Evolutionary conservation across 2,329 filamentous ascomycete species (phyloP).

Genomic region (Coniochaeta sp.): DNA sequence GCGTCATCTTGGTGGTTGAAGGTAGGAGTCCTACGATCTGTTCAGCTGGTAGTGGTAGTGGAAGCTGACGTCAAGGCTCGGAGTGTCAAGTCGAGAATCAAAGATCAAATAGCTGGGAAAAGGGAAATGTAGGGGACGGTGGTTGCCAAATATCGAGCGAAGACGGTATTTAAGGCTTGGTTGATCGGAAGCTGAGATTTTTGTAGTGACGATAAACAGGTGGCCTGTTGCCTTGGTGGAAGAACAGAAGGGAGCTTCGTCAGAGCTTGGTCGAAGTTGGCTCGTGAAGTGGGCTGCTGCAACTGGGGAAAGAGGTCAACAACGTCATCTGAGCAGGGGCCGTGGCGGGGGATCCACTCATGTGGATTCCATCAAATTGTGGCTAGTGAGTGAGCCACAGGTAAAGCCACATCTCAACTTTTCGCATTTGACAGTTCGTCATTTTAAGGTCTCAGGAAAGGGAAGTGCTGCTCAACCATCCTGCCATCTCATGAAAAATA

Average conservation of each 20-base stretch:
- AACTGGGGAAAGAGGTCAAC: not conserved
- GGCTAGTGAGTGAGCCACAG: not conserved
- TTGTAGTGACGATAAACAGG: not conserved
- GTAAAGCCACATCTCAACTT: not conserved
- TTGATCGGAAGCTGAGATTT: not conserved
- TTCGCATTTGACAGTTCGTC: too few relatives aligned
- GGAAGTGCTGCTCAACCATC: too few relatives aligned
- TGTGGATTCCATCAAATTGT: too few relatives aligned
- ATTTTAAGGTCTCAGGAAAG: too few relatives aligned
- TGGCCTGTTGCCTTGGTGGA: constrained; percentile 1
- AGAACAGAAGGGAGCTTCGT: not conserved
- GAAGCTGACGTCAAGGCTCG: not conserved
- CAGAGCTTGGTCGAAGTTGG: not conserved
- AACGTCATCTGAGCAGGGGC: constrained; percentile 1
- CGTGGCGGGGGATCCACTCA: not conserved
- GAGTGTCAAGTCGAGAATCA: not conserved
- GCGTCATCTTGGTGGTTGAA: constrained; percentile 40
- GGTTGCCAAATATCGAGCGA: not conserved
- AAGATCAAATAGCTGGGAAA: not conserved
- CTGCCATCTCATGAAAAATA: too few relatives aligned
- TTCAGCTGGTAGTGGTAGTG: not conserved
- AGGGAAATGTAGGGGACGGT: not conserved
- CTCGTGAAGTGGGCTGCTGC: constrained; percentile 2
- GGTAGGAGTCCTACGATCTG: not conserved
- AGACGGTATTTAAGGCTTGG: not conserved